Evolutionary conservation across 495 filamentous ascomycete genomes (phyloP), one percentile per base, ranked within the genome.

Genomic region (Daldinia decipiens): DNA sequence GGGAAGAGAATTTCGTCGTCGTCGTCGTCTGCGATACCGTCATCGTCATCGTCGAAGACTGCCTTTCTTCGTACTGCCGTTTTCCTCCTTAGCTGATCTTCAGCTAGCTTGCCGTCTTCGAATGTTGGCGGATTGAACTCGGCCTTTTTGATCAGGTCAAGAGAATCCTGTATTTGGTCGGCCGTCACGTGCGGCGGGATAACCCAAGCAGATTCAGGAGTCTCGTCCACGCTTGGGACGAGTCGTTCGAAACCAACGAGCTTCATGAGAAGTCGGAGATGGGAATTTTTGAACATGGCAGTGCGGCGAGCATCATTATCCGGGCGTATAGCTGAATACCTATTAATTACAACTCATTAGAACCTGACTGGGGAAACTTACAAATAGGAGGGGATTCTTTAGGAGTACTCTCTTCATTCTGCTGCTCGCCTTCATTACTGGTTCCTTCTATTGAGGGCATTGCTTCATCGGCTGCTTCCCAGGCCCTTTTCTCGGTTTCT

Each of bases 241-340:
- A 93, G 81, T 15, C 88, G 84, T 71, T 91, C 87, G 57, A 95
- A 87, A 4, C 92, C 92, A 51, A 90, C 81, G 3, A 93, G 83
- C 0, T 83, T 88, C 87, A 98, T 90, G 6, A 99, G 87, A 26
- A 98, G 89, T 29, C 95, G 91, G 7, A 98, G 88, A 74, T 93
- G 90, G n/a, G 91, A 89, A 73, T 98, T 94, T 71, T 92, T 94
- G 78, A 94, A 96, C 79, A 97, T 88, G 24, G 92, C 91, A 3
- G 83, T 86, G 53, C 89, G 88, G 40, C 88, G 84, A 31, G 87
- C 83, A 45, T 95, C 91, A 45, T 86, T 88, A 43, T 89, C 88
- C 1, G 92, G 85, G 68, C 84, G 89, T 59, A 97, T 82, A 59
- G 87, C 88, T 86, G 74, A 38, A n/a, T 21, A 31, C 13, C 24